A percentile compares a stretch with the other conserved stretches of the same genome.
These are phyloP conservation scores for Neurospora africana DNA, from an alignment of 495 filamentous ascomycete species.

Conservation along the genomic window DNA sequence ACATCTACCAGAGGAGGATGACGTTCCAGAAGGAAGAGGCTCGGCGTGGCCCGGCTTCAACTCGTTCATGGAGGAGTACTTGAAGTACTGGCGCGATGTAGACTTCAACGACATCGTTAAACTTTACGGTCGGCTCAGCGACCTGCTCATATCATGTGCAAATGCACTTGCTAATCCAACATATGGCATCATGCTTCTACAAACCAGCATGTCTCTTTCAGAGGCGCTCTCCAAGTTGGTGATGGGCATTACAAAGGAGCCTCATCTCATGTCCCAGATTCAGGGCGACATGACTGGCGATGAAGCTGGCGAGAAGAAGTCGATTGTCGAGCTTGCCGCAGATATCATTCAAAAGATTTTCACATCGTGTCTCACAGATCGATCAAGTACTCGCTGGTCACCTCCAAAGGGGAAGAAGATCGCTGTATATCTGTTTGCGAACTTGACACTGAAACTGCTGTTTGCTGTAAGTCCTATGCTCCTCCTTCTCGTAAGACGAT, in stretches of 20 bases:
- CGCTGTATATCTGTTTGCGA: conserved; percentile 84
- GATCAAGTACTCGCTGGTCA: conserved; percentile 47
- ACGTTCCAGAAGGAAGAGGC: conserved; percentile 36
- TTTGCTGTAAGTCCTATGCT: conserved; percentile 50
- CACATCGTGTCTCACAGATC: conserved; percentile 79
- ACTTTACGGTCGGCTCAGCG: conserved; percentile 63
- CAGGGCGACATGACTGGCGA: conserved; percentile 38
- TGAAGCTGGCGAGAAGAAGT: conserved; percentile 53
- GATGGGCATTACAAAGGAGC: conserved; percentile 65
- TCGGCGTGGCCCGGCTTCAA: conserved; percentile 65
- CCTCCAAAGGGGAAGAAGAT: conserved; percentile 72
- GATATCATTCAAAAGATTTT: conserved; percentile 85
- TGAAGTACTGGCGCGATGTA: conserved; percentile 68
- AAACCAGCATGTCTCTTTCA: conserved; percentile 66
- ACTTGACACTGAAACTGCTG: conserved; percentile 78
- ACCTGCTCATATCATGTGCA: conserved; percentile 62
- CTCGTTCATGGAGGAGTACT: conserved; percentile 67
- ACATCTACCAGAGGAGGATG: conserved; percentile 40
- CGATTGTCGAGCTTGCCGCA: conserved; percentile 71
- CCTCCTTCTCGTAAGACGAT: neutral
- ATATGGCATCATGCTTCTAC: conserved; percentile 66
- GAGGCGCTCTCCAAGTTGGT: conserved; percentile 66
- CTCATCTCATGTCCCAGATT: conserved; percentile 54
- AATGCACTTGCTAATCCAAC: conserved; percentile 69
- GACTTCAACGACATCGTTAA: conserved; percentile 62